Conservation (phyloP, 2,329 filamentous ascomycete genomes). For the Clarireedia hainanense region DNA sequence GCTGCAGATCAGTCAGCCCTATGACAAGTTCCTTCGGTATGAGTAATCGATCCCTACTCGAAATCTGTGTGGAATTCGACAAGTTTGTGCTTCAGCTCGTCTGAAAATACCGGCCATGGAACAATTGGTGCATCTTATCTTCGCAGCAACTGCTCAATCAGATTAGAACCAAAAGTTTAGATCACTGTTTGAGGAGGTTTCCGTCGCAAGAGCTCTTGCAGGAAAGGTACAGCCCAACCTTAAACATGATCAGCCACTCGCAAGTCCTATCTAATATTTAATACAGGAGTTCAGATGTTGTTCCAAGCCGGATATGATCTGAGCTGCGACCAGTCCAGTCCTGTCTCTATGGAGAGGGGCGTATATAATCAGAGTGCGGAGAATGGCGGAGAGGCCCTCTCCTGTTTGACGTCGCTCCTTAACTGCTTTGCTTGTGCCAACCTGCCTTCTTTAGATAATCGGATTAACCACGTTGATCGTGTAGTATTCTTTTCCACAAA, state of each 20-base stretch:
- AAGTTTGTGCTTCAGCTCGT: neutral
- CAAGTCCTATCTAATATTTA: neutral
- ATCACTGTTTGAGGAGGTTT: neutral
- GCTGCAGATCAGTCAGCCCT: too few relatives aligned
- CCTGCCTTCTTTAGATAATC: neutral
- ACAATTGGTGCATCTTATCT: neutral
- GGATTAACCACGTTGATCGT: conserved; percentile 3
- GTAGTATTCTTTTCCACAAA: neutral
- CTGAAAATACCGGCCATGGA: neutral
- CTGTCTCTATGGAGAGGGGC: too few relatives aligned
- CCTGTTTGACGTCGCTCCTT: neutral
- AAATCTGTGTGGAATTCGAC: neutral
- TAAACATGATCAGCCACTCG: neutral
- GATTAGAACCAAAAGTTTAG: neutral
- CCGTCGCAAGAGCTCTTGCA: neutral
- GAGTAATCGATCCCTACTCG: too few relatives aligned
- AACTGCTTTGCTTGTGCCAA: neutral
- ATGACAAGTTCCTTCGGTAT: too few relatives aligned
- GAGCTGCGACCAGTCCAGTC: too few relatives aligned
- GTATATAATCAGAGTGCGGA: neutral
- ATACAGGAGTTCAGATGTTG: too few relatives aligned
- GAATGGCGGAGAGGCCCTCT: neutral
- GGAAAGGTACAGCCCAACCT: neutral
- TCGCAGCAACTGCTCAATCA: neutral
- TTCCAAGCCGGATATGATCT: too few relatives aligned